Evolutionary conservation across 352 stramenopile species (phyloP).

Genomic region (Globisporangium takayamanum): DNA sequence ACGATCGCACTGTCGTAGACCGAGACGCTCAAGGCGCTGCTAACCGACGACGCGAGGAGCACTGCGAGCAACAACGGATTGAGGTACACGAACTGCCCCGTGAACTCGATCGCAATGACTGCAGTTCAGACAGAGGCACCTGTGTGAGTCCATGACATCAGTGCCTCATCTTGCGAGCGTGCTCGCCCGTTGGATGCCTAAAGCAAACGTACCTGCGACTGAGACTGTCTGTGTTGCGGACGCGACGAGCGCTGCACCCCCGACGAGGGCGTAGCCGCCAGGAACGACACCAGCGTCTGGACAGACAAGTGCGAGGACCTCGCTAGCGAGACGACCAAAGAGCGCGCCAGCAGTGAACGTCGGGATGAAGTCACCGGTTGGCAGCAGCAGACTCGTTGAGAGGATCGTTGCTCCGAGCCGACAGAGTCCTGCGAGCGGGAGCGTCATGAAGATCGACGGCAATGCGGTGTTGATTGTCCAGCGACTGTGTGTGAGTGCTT

Average conservation of each 20-base stretch:
- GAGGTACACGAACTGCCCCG: conserved; percentile 63
- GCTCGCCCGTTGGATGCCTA: not conserved
- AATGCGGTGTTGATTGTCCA: conserved; percentile 24
- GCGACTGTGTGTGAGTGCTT: conserved; percentile 11
- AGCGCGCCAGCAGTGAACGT: conserved; percentile 51
- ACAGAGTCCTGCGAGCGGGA: conserved; percentile 27
- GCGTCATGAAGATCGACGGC: conserved; percentile 23
- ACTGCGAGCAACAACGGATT: conserved; percentile 49
- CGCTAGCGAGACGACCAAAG: conserved; percentile 51
- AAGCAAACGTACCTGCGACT: conserved; percentile 26
- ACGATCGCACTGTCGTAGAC: conserved; percentile 59
- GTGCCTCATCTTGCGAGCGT: not conserved
- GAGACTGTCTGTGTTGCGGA: conserved; percentile 62
- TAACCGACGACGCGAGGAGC: conserved; percentile 40
- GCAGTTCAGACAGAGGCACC: not conserved
- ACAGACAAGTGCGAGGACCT: conserved; percentile 32
- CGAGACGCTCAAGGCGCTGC: conserved; percentile 46
- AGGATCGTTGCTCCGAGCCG: conserved; percentile 34
- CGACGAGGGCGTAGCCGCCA: conserved; percentile 62
- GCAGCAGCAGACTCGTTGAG: conserved; percentile 46
- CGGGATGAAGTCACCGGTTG: conserved; percentile 56
- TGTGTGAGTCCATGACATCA: not conserved
- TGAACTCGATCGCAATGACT: conserved; percentile 72
- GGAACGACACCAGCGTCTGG: conserved; percentile 30
- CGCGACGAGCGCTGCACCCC: conserved; percentile 52